These are phyloP conservation scores for Eucalyptus pumila DNA, from an alignment of 345 rosid species.

Conservation along the genomic window DNA sequence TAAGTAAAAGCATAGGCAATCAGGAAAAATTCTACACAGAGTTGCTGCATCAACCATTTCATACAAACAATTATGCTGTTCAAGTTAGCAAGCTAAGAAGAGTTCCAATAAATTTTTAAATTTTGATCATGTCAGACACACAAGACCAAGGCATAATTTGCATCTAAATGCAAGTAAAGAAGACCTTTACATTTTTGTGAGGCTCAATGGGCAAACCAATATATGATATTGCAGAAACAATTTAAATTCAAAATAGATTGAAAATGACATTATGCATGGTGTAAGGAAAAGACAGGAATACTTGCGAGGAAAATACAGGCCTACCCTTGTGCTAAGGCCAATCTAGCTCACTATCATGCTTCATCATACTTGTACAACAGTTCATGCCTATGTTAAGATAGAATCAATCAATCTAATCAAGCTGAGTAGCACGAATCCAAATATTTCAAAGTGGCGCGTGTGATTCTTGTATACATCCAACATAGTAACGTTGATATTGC, in stretches of 20 bases:
- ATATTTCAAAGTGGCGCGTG: not conserved
- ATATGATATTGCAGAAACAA: not conserved
- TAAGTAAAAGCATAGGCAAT: not conserved
- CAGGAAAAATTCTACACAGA: not conserved
- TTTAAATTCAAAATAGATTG: not conserved
- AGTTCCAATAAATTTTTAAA: not conserved
- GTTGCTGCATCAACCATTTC: not conserved
- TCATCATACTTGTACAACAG: not conserved
- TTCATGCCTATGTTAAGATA: not conserved
- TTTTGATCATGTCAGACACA: not conserved
- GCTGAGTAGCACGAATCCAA: not conserved
- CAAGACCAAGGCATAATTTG: not conserved
- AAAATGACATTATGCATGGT: not conserved
- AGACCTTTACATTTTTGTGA: not conserved
- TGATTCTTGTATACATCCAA: not conserved
- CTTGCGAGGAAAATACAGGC: not conserved
- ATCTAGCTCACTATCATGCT: not conserved
- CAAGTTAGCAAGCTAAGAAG: not conserved
- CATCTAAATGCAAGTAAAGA: not conserved
- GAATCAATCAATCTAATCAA: not conserved
- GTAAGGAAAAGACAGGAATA: not conserved
- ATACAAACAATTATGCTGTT: not conserved
- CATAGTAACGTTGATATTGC: not conserved
- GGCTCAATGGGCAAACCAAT: not conserved
- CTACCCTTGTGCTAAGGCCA: not conserved